A percentile compares a stretch with the other conserved stretches of the same genome.
phyloP scores from a whole-genome alignment of 2,329 filamentous ascomycete species.

The Curvularia eragrostidis region DNA sequence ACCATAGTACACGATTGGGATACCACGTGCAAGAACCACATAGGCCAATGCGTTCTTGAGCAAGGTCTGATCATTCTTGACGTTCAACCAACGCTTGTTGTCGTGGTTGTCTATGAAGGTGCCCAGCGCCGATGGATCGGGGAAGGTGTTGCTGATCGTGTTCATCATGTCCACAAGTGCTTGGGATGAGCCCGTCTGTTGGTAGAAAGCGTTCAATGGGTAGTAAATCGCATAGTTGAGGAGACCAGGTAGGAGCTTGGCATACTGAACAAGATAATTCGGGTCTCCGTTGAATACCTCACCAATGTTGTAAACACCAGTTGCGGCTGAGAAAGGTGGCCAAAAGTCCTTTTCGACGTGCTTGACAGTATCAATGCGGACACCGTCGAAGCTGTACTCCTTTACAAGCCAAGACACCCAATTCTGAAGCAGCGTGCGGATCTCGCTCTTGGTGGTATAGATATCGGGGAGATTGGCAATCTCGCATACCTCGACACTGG shows the following conservation, averaged over 20 bases:
- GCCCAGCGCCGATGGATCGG: conserved; percentile 46
- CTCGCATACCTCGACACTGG: conserved; percentile 39
- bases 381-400: conserved; percentile 56
- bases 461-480: conserved; percentile 43
- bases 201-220: conserved; percentile 48
- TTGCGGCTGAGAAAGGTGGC: conserved; percentile 59
- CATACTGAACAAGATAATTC: conserved; percentile 60
- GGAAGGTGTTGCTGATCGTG: conserved; percentile 39
- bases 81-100: conserved; percentile 46
- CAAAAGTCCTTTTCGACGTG: conserved; percentile 68
- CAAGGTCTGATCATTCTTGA: conserved; percentile 46
- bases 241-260: conserved; percentile 63
- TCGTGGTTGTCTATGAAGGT: conserved; percentile 53
- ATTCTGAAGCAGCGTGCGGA: conserved; percentile 33
- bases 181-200: conserved; percentile 40
- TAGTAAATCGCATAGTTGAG: conserved; percentile 66
- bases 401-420: conserved; percentile 43
- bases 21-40: conserved; percentile 48
- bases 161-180: conserved; percentile 47
- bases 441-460: conserved; percentile 34
- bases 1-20: conserved; percentile 52
- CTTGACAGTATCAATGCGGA: conserved; percentile 68
- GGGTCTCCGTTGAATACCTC: conserved; percentile 66
- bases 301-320: conserved; percentile 66
- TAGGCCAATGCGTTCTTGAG: conserved; percentile 51